phyloP scores from a whole-genome alignment of 2,329 filamentous ascomycete genomes.

The Trichophyton simii region DNA sequence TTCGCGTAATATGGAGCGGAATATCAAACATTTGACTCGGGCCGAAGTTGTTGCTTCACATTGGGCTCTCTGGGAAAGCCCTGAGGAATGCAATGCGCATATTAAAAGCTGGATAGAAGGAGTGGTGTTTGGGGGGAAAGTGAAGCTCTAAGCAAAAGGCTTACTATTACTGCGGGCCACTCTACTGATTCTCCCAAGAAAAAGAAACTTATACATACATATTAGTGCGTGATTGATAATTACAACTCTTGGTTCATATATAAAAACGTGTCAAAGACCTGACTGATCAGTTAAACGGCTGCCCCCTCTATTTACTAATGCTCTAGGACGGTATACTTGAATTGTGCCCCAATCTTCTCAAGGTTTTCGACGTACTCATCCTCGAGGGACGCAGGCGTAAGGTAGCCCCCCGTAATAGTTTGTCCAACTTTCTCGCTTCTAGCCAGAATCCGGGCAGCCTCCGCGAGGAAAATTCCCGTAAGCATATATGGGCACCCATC shows the following conservation, averaged over 20 bases:
- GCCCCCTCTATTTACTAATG: background rate
- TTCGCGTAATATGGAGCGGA: slow-evolving; percentile 56
- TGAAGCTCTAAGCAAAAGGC: slow-evolving; percentile 19
- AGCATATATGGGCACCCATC: slow-evolving; percentile 33
- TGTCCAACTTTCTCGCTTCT: slow-evolving; percentile 29
- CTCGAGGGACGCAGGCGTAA: slow-evolving; percentile 38
- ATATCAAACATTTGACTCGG: slow-evolving; percentile 52
- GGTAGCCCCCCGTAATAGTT: slow-evolving; percentile 34
- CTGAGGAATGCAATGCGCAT: slow-evolving; percentile 55
- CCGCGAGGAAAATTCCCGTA: slow-evolving; percentile 32
- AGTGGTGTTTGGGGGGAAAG: slow-evolving; percentile 38
- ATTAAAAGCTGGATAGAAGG: slow-evolving; percentile 55
- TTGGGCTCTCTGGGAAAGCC: slow-evolving; percentile 70
- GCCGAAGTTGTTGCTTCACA: slow-evolving; percentile 59
- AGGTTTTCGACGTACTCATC: slow-evolving; percentile 36
- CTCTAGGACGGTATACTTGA: slow-evolving; percentile 30
- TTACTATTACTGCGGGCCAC: background rate
- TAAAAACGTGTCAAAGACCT: background rate
- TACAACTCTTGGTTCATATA: background rate
- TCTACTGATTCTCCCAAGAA: background rate
- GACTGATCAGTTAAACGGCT: background rate
- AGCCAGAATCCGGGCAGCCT: slow-evolving; percentile 35
- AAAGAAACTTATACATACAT: background rate
- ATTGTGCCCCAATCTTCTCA: slow-evolving; percentile 30
- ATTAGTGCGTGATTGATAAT: background rate